phyloP scores from a whole-genome alignment of 1,284 basidiomycete species.

The Gomphus sp. region DNA sequence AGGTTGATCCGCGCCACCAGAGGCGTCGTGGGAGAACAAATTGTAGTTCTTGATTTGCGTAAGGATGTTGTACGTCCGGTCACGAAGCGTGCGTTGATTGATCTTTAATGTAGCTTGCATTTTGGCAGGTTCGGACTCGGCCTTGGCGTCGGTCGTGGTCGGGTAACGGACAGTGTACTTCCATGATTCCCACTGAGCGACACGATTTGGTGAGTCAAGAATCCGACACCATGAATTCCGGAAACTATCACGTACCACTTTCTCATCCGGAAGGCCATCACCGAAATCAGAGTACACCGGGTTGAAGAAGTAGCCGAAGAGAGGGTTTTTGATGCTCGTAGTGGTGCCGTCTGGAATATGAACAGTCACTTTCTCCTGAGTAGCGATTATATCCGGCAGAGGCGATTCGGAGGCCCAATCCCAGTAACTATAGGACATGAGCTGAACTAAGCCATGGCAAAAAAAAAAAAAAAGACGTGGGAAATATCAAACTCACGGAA shows the following conservation, averaged over 20 bases:
- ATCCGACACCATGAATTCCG: background rate
- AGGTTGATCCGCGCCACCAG: constrained; percentile 18
- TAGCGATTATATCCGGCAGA: constrained; percentile 35
- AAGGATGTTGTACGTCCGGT: constrained; percentile 29
- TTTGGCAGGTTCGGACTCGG: constrained; percentile 13
- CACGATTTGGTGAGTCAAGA: background rate
- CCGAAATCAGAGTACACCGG: constrained; percentile 22
- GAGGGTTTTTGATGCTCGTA: constrained; percentile 30
- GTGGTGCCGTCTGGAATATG: constrained; percentile 26
- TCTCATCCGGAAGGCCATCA: constrained; percentile 23
- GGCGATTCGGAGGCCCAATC: constrained; percentile 39
- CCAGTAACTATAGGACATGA: constrained; percentile 12
- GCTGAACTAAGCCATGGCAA: background rate
- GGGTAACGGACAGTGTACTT: constrained; percentile 34
- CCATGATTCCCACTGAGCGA: constrained; percentile 27
- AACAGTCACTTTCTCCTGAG: constrained; percentile 27
- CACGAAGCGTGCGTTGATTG: constrained; percentile 19
- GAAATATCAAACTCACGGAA: constrained; percentile 5
- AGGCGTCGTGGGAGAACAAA: constrained; percentile 36
- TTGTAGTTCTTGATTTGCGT: constrained; percentile 30
- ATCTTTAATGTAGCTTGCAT: constrained; percentile 19
- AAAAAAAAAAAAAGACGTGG: background rate
- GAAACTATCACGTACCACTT: constrained; percentile 2
- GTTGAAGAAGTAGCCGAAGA: constrained; percentile 35
- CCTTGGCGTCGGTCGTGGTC: constrained; percentile 17